phyloP scores from a whole-genome alignment of 2,329 filamentous ascomycete genomes.

The Trichophyton mentagrophytes region DNA sequence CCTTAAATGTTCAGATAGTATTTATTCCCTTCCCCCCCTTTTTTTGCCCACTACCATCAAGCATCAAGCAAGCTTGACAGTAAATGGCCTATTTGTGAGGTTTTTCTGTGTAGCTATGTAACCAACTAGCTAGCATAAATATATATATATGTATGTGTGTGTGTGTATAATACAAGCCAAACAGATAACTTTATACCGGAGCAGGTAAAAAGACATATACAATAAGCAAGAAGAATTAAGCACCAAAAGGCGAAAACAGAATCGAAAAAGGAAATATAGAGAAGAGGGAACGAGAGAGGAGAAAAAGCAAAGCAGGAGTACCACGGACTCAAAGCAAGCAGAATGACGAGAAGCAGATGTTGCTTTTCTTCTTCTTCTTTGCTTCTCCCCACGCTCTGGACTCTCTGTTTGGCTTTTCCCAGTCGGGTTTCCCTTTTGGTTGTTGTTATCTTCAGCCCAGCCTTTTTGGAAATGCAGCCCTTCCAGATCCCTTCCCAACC shows the following conservation, averaged over 20 bases:
- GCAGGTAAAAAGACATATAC: neutral
- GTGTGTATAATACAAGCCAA: neutral
- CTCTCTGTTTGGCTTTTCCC: neutral
- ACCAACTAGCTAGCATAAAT: neutral
- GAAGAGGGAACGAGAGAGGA: neutral
- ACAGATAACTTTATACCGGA: neutral
- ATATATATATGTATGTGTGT: neutral
- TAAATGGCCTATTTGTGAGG: neutral
- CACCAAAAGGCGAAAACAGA: neutral
- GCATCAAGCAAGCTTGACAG: neutral
- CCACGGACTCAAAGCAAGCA: neutral
- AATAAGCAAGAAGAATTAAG: neutral
- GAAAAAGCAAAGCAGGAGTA: neutral
- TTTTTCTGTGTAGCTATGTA: slow-evolving; percentile 1
- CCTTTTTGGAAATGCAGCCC: neutral
- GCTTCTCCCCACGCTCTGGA: neutral
- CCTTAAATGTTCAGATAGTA: neutral
- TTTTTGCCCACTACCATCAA: neutral
- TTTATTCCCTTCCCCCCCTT: neutral
- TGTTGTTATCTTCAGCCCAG: neutral
- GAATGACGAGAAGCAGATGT: neutral
- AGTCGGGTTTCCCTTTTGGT: slow-evolving; percentile 1
- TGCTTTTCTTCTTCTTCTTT: neutral
- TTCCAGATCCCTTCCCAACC: neutral
- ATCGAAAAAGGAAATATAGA: neutral